Conservation (phyloP, 1,284 basidiomycete species). For the Cerrena zonata region DNA sequence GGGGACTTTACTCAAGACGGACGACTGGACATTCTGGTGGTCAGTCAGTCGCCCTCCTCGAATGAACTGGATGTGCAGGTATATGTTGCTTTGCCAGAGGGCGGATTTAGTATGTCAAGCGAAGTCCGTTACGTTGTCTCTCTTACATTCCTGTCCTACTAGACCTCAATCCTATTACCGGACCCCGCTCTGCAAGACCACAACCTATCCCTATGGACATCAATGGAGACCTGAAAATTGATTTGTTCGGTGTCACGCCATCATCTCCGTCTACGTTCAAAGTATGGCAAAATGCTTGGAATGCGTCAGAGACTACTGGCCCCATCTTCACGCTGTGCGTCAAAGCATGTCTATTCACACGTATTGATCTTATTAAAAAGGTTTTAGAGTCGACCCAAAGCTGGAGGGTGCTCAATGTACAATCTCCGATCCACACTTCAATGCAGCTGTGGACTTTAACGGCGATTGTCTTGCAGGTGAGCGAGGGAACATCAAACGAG, state of each 20-base stretch:
- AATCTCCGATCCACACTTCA: conserved; percentile 84
- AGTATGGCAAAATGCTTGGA: conserved; percentile 77
- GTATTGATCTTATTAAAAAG: neutral
- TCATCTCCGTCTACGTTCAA: conserved; percentile 41
- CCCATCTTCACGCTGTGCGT: conserved; percentile 59
- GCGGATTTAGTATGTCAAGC: conserved; percentile 55
- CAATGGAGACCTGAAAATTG: conserved; percentile 83
- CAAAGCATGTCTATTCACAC: conserved; percentile 4
- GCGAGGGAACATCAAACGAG: conserved; percentile 16
- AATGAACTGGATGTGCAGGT: conserved; percentile 60
- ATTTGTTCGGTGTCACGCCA: conserved; percentile 72
- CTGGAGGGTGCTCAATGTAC: conserved; percentile 66
- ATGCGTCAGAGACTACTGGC: conserved; percentile 44
- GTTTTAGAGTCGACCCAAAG: conserved; percentile 47
- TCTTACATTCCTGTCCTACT: conserved; percentile 1
- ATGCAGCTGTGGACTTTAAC: conserved; percentile 91
- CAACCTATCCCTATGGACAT: conserved; percentile 87
- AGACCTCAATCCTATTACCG: conserved; percentile 41
- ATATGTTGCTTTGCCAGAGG: conserved; percentile 57
- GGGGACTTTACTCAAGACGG: conserved; percentile 93
- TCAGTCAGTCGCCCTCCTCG: conserved; percentile 54
- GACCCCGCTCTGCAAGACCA: conserved; percentile 61
- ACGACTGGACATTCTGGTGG: conserved; percentile 82
- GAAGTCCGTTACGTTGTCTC: neutral
- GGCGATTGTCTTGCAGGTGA: conserved; percentile 91